Conservation (phyloP, 768 basidiomycete genomes). For the Suillus decipiens region DNA sequence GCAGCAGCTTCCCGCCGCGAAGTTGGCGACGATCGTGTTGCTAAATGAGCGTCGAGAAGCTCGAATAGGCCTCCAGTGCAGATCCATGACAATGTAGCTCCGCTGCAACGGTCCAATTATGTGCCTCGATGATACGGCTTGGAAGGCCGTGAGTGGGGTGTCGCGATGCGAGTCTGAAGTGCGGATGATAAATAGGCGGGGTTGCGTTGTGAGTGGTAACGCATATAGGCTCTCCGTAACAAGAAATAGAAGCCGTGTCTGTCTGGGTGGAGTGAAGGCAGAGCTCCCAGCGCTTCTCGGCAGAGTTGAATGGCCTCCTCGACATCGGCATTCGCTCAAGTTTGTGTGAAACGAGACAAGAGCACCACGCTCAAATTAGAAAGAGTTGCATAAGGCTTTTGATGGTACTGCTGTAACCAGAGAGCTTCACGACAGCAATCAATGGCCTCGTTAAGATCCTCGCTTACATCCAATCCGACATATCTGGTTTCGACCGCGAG, state of each 20-base stretch:
- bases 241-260: accelerated
- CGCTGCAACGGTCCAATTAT: too few species aligned
- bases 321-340: constrained; percentile 16
- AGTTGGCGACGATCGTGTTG: too few species aligned
- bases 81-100: too few species aligned
- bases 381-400: constrained; percentile 5
- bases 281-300: constrained; percentile 5
- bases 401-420: constrained; percentile 7
- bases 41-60: too few species aligned
- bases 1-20: too few species aligned
- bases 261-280: not conserved
- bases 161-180: constrained; percentile 26
- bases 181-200: constrained; percentile 15
- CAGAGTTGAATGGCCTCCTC: constrained; percentile 23
- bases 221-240: constrained; percentile 19
- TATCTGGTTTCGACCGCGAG: too few species aligned
- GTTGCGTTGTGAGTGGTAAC: constrained; percentile 22
- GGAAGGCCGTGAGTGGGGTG: not conserved
- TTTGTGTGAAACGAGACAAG: constrained; percentile 14
- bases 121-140: too few species aligned
- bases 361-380: constrained; percentile 18
- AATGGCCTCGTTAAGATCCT: constrained; percentile 23
- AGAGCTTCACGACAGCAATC: constrained; percentile 16
- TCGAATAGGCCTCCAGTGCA: too few species aligned
- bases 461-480: constrained; percentile 4